Evolutionary conservation across 192 early-diverging fungal genomes (phyloP).

Genomic region (Chytriomyces sp.): DNA sequence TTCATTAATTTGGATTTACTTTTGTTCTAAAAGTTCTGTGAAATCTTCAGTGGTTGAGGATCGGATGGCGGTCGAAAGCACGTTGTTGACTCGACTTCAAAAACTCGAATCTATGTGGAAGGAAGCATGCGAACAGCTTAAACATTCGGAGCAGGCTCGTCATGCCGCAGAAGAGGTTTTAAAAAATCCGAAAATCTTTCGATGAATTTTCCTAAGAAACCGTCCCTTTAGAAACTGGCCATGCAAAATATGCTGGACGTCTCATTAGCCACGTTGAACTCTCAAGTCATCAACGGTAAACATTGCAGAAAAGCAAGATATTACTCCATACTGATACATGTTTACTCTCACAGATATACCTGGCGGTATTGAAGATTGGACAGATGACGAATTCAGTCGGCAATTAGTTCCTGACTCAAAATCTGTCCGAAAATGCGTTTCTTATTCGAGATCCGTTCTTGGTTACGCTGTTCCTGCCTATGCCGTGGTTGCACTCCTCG

Average conservation of each 20-base stretch:
- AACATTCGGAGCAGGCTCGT: slow-evolving; percentile 2
- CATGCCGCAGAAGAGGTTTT: slow-evolving; percentile 1
- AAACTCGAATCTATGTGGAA: neutral
- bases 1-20: neutral
- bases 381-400: too few species aligned
- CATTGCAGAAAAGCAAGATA: too few species aligned
- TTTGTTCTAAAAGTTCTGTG: neutral
- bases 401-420: too few species aligned
- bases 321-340: too few species aligned
- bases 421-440: too few species aligned
- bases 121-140: neutral
- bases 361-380: too few species aligned
- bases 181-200: slow-evolving; percentile 1
- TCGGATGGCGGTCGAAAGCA: neutral
- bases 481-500: too few species aligned
- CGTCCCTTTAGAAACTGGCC: slow-evolving; percentile 1
- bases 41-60: slow-evolving; percentile 4
- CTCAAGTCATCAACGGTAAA: slow-evolving; percentile 27
- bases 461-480: too few species aligned
- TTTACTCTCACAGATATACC: too few species aligned
- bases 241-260: slow-evolving; percentile 16
- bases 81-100: neutral
- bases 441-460: too few species aligned
- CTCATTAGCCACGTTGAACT: slow-evolving; percentile 20
- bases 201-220: neutral